Evolutionary conservation across 371 early-diverging fungal species (phyloP).

Genomic region (Rhizomucor pusillus): DNA sequence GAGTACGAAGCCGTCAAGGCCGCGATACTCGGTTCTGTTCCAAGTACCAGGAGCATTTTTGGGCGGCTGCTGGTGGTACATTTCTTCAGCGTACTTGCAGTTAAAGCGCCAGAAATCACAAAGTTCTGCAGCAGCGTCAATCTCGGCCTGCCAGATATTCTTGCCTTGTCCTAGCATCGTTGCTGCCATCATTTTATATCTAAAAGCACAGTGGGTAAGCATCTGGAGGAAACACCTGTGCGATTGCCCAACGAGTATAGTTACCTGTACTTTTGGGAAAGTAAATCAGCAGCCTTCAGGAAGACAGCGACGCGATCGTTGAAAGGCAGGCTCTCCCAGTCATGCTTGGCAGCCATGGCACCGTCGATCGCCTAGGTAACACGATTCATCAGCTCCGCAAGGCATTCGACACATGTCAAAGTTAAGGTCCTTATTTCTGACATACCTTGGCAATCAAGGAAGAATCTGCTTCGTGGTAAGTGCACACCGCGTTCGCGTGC

Average conservation of each 20-base stretch:
- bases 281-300: constrained; percentile 95
- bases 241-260: constrained; percentile 9
- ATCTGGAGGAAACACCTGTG: background rate
- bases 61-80: constrained; percentile 92
- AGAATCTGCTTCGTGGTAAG: constrained; percentile 82
- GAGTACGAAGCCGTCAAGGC: constrained; percentile 95
- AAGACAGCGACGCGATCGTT: constrained; percentile 95
- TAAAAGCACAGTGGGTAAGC: constrained; percentile 7
- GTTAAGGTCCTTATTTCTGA: background rate
- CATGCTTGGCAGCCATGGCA: constrained; percentile 80
- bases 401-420: background rate
- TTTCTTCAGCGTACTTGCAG: constrained; percentile 90
- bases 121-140: constrained; percentile 94
- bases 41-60: constrained; percentile 85
- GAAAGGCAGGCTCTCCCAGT: constrained; percentile 94
- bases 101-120: constrained; percentile 96
- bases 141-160: constrained; percentile 99
- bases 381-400: background rate
- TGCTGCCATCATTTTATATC: constrained; percentile 92
- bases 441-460: constrained; percentile 56
- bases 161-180: constrained; percentile 99
- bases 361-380: constrained; percentile 81
- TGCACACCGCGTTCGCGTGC: constrained; percentile 78
- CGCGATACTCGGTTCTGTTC: constrained; percentile 97
- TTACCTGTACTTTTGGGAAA: constrained; percentile 86